Evolutionary conservation across 2,329 filamentous ascomycete genomes (phyloP).

Genomic region (Trichothecium sympodiale): DNA sequence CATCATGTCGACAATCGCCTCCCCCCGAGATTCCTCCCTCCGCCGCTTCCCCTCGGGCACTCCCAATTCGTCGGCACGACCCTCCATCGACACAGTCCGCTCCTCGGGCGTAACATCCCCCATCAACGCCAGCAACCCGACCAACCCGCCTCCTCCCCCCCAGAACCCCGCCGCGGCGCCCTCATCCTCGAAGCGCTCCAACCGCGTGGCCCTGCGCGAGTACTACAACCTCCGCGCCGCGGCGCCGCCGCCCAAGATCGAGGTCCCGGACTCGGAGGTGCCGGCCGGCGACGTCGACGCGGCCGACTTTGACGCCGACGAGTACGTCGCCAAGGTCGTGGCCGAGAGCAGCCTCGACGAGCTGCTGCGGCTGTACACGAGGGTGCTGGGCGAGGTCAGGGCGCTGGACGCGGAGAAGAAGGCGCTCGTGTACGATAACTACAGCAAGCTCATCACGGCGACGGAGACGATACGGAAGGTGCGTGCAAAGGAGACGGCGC

Average conservation of each 20-base stretch:
- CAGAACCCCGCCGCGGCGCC: slow-evolving; percentile 21
- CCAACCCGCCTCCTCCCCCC: slow-evolving; percentile 4
- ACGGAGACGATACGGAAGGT: slow-evolving; percentile 88
- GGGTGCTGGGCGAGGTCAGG: slow-evolving; percentile 68
- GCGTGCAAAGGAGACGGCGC: too few relatives aligned
- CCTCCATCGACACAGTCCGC: slow-evolving; percentile 56
- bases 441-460: slow-evolving; percentile 90
- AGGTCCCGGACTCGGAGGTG: slow-evolving; percentile 42
- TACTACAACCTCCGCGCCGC: slow-evolving; percentile 70
- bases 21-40: slow-evolving; percentile 49
- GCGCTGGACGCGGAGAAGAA: slow-evolving; percentile 94
- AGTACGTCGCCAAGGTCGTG: slow-evolving; percentile 52
- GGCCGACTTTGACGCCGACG: slow-evolving; percentile 59
- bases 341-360: slow-evolving; percentile 55
- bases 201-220: slow-evolving; percentile 79
- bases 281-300: slow-evolving; percentile 63
- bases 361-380: slow-evolving; percentile 58
- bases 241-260: slow-evolving; percentile 25
- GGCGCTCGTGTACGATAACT: slow-evolving; percentile 95
- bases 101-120: slow-evolving; percentile 43
- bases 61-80: slow-evolving; percentile 64
- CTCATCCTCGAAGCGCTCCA: slow-evolving; percentile 39
- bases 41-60: slow-evolving; percentile 45
- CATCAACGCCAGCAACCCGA: slow-evolving; percentile 10
- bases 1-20: slow-evolving; percentile 54